Conservation (phyloP, 2,329 filamentous ascomycete genomes). For the Fusarium odoratissimum region DNA sequence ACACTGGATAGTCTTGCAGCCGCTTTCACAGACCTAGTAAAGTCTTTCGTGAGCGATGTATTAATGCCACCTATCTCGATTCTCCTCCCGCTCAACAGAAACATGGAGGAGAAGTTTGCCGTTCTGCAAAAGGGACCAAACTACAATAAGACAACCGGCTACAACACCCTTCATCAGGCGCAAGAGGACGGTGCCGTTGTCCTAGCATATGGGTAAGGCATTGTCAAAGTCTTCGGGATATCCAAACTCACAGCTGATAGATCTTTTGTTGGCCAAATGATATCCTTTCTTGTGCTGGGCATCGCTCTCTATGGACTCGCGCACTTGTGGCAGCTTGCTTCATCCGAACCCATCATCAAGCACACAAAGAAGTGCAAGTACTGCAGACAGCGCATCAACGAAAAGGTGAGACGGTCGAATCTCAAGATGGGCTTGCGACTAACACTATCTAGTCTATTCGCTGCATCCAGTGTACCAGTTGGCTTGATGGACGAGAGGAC, state of each 20-base stretch:
- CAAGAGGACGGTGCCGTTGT: slow-evolving; percentile 78
- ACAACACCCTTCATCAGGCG: slow-evolving; percentile 77
- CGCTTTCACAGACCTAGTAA: slow-evolving; percentile 77
- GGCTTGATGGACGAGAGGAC: slow-evolving; percentile 64
- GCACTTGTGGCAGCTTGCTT: slow-evolving; percentile 69
- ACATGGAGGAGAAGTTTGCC: slow-evolving; percentile 80
- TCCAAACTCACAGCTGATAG: slow-evolving; percentile 47
- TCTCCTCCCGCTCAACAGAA: slow-evolving; percentile 75
- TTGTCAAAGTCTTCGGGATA: rapidly evolving
- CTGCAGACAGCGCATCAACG: slow-evolving; percentile 71
- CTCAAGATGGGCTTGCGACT: background rate
- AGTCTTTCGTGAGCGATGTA: slow-evolving; percentile 77
- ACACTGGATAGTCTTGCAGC: slow-evolving; percentile 67
- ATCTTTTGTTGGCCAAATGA: slow-evolving; percentile 70
- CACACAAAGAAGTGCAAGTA: slow-evolving; percentile 75
- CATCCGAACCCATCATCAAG: slow-evolving; percentile 77
- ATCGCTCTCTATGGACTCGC: slow-evolving; percentile 74
- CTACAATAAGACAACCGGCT: slow-evolving; percentile 64
- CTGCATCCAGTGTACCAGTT: slow-evolving; percentile 63
- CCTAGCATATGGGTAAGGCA: slow-evolving; percentile 73
- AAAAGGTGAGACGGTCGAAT: slow-evolving; percentile 61
- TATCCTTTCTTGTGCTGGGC: slow-evolving; percentile 75
- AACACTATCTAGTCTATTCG: slow-evolving; percentile 52
- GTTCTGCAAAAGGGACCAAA: slow-evolving; percentile 69
- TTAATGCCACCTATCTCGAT: slow-evolving; percentile 76